Percentiles rank a stretch among this genome's conserved stretches.
Evolutionary conservation across 202 grass and related monocot genomes (phyloP).

Genomic region (Schoenoplectus tabernaemontani): DNA sequence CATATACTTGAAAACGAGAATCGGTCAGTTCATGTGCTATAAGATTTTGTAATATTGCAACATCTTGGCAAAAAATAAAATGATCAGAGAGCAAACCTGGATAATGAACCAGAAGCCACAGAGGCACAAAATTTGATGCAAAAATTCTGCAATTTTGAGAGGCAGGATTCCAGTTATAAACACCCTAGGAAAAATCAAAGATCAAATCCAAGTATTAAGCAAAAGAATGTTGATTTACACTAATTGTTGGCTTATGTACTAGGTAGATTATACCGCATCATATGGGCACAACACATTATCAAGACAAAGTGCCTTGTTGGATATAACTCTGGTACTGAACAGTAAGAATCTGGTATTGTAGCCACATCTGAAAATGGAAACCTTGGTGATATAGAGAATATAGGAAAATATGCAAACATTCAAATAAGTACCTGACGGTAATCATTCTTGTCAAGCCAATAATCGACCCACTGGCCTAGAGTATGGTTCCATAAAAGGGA

Average conservation of each 20-base stretch:
- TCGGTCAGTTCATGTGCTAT: background rate
- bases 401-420: background rate
- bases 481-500: constrained; percentile 80
- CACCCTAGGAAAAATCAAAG: constrained; percentile 41
- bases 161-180: constrained; percentile 42
- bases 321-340: background rate
- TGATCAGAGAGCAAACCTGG: constrained; percentile 34
- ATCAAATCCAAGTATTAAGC: background rate
- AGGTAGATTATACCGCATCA: background rate
- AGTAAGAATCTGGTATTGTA: background rate
- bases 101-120: constrained; percentile 59
- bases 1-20: background rate
- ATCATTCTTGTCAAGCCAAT: constrained; percentile 48
- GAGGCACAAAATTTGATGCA: constrained; percentile 80
- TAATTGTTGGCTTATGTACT: background rate
- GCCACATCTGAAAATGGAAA: background rate
- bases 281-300: background rate
- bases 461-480: constrained; percentile 82
- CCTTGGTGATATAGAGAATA: background rate
- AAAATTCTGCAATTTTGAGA: constrained; percentile 56
- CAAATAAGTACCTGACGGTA: constrained; percentile 34
- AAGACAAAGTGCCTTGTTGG: background rate
- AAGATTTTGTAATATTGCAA: background rate
- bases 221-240: background rate
- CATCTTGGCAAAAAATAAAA: background rate